These are phyloP conservation scores for Botrytis galanthina DNA, from an alignment of 2,329 filamentous ascomycete species.

Conservation along the genomic window DNA sequence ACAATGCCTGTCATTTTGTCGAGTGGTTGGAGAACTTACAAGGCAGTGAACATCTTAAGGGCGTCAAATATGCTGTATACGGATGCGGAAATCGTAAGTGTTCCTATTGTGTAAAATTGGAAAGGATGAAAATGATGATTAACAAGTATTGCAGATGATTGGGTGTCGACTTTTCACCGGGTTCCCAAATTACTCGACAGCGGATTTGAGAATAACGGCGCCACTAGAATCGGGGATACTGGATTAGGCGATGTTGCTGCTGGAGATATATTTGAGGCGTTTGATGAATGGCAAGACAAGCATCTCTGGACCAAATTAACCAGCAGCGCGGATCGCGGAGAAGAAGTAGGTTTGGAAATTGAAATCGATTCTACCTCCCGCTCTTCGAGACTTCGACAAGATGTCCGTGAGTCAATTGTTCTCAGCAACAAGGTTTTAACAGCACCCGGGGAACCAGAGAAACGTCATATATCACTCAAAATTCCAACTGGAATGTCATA, in stretches of 20 bases:
- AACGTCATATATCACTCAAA: constrained; percentile 57
- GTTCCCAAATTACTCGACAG: constrained; percentile 62
- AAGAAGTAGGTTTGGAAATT: constrained; percentile 11
- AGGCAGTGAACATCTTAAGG: constrained; percentile 47
- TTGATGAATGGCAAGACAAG: constrained; percentile 66
- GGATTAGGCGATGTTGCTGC: constrained; percentile 15
- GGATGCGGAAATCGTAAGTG: constrained; percentile 57
- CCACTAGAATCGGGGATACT: not conserved
- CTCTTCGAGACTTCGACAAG: constrained; percentile 50
- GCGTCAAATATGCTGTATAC: constrained; percentile 65
- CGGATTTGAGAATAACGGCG: constrained; percentile 23
- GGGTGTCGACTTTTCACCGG: constrained; percentile 62
- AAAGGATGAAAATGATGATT: constrained; percentile 35
- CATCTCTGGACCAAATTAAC: constrained; percentile 46
- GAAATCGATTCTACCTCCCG: constrained; percentile 27
- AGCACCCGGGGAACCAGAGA: constrained; percentile 41
- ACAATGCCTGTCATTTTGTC: constrained; percentile 68
- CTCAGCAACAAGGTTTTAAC: constrained; percentile 53
- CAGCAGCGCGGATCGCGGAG: constrained; percentile 8
- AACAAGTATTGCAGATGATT: constrained; percentile 43
- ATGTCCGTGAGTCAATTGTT: constrained; percentile 61
- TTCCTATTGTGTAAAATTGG: constrained; percentile 21
- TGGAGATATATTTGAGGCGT: constrained; percentile 64
- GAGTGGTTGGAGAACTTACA: constrained; percentile 55
- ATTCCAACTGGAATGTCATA: constrained; percentile 26